Conservation (phyloP, 768 basidiomycete species). For the Rickenella mellea region DNA sequence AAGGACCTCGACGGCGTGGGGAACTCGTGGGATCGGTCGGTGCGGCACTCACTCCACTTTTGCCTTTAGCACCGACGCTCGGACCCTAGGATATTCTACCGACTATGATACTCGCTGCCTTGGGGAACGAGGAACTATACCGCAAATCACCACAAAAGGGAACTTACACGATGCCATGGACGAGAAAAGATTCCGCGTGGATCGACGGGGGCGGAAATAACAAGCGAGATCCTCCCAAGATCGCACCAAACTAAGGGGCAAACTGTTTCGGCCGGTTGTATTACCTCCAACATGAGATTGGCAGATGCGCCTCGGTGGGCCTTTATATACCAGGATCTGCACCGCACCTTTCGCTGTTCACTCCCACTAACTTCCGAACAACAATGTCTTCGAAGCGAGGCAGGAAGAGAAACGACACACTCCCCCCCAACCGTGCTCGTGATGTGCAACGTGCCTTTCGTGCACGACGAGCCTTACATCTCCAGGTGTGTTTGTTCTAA, state of each 20-base stretch:
- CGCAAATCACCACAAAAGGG: background rate
- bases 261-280: background rate
- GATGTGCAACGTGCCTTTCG: slow-evolving; percentile 88
- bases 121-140: background rate
- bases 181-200: background rate
- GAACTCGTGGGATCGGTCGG: background rate
- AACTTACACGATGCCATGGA: background rate
- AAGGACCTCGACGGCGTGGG: background rate
- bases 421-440: slow-evolving; percentile 68
- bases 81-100: background rate
- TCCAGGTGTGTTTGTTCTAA: slow-evolving; percentile 41
- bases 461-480: slow-evolving; percentile 79
- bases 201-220: too few species aligned
- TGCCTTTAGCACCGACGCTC: background rate
- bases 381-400: slow-evolving; percentile 81
- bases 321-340: slow-evolving; percentile 11
- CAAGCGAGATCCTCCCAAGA: too few species aligned
- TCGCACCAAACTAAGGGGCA: background rate
- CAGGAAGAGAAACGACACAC: slow-evolving; percentile 72
- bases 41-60: background rate
- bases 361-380: slow-evolving; percentile 12
- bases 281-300: background rate
- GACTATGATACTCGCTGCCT: background rate
- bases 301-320: background rate
- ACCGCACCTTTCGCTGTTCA: slow-evolving; percentile 23